These are phyloP conservation scores for Sisymbrium irio DNA, from an alignment of 345 rosid genomes.

Conservation along the genomic window DNA sequence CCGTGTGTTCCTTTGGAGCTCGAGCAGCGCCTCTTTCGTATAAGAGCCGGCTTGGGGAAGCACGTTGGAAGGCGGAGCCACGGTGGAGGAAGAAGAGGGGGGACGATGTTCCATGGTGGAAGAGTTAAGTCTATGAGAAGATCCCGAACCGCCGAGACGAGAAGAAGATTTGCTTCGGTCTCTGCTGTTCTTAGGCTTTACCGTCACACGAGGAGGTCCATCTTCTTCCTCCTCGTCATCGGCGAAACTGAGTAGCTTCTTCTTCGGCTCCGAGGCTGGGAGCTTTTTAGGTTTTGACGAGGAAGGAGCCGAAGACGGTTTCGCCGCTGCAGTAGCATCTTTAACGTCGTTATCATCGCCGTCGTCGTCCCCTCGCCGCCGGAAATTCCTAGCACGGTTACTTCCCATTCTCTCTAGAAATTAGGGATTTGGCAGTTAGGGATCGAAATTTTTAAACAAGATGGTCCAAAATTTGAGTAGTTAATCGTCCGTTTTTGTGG, in stretches of 20 bases:
- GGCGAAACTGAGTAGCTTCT: slow-evolving; percentile 77
- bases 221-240: slow-evolving; percentile 65
- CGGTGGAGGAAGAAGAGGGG: slow-evolving; percentile 29
- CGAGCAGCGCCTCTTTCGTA: slow-evolving; percentile 82
- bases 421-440: background rate
- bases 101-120: slow-evolving; percentile 59
- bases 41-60: slow-evolving; percentile 85
- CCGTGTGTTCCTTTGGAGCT: slow-evolving; percentile 81
- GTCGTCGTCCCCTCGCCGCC: slow-evolving; percentile 65
- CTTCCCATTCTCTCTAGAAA: slow-evolving; percentile 43
- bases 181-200: slow-evolving; percentile 32
- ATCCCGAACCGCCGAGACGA: slow-evolving; percentile 39
- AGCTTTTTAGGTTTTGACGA: slow-evolving; percentile 58
- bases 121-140: slow-evolving; percentile 57
- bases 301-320: slow-evolving; percentile 32
- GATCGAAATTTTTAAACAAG: background rate
- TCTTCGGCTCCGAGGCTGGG: slow-evolving; percentile 38
- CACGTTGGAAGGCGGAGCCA: slow-evolving; percentile 55
- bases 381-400: slow-evolving; percentile 65
- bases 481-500: too few species aligned
- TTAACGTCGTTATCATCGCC: slow-evolving; percentile 17
- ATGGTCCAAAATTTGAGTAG: too few species aligned
- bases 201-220: slow-evolving; percentile 22
- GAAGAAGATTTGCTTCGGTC: slow-evolving; percentile 44
- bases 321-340: slow-evolving; percentile 13